Evolutionary conservation across 345 rosid species (phyloP).

Genomic region (Pugionium dolabratum): DNA sequence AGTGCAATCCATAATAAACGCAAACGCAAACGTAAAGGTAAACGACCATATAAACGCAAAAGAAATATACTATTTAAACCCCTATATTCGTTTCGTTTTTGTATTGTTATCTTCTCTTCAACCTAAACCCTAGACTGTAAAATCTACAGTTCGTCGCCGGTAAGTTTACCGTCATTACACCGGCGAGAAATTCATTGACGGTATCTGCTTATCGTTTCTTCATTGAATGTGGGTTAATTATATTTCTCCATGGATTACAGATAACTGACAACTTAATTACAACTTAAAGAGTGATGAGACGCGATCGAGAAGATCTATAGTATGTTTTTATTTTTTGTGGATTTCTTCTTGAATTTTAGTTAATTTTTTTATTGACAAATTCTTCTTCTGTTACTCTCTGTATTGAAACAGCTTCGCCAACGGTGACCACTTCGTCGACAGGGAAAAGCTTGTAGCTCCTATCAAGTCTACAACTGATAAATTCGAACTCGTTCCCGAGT

Average conservation of each 20-base stretch:
- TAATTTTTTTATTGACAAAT: neutral
- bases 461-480: conserved; percentile 36
- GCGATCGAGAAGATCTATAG: conserved; percentile 29
- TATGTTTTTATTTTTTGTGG: conserved; percentile 1
- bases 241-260: conserved; percentile 13
- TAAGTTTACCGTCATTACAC: neutral
- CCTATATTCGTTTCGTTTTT: too few relatives aligned
- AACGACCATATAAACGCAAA: too few relatives aligned
- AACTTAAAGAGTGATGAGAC: conserved; percentile 27
- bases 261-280: conserved; percentile 15
- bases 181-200: neutral
- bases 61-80: too few relatives aligned
- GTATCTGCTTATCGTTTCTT: neutral
- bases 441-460: conserved; percentile 38
- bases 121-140: neutral
- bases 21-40: too few relatives aligned
- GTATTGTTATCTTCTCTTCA: too few relatives aligned
- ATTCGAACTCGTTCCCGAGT: conserved; percentile 43
- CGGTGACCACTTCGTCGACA: conserved; percentile 22
- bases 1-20: too few relatives aligned
- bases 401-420: conserved; percentile 25
- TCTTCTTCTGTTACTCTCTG: neutral
- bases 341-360: neutral
- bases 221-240: neutral
- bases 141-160: conserved; percentile 1